Evolutionary conservation across 2,329 filamentous ascomycete species (phyloP).

Genomic region (Penicillium sclerotigenum): DNA sequence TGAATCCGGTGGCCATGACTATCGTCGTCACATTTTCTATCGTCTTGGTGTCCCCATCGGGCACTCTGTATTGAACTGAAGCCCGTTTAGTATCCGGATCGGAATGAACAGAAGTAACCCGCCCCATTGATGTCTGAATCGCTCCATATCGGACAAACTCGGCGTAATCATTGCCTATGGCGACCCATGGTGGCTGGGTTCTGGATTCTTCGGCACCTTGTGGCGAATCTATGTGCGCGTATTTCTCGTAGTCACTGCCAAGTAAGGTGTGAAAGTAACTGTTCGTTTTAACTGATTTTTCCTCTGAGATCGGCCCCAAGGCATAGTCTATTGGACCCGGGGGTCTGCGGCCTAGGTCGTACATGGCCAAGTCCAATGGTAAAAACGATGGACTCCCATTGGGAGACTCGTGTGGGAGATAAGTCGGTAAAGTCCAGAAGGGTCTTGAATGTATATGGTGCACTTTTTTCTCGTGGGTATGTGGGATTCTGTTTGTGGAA

Average conservation of each 20-base stretch:
- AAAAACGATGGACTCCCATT: slow-evolving; percentile 53
- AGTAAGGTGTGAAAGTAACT: slow-evolving; percentile 44
- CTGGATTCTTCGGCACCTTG: slow-evolving; percentile 41
- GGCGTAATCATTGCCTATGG: slow-evolving; percentile 68
- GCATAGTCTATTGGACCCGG: slow-evolving; percentile 57
- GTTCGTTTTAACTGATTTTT: slow-evolving; percentile 56
- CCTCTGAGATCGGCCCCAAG: slow-evolving; percentile 61
- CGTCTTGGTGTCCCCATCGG: slow-evolving; percentile 37
- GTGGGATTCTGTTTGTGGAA: slow-evolving; percentile 41
- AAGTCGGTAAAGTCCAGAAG: slow-evolving; percentile 66
- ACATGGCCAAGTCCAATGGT: slow-evolving; percentile 69
- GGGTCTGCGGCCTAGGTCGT: slow-evolving; percentile 64
- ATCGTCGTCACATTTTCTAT: slow-evolving; percentile 62
- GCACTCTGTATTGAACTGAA: slow-evolving; percentile 38
- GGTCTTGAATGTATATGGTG: slow-evolving; percentile 69
- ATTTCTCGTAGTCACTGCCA: slow-evolving; percentile 46
- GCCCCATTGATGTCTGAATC: slow-evolving; percentile 53
- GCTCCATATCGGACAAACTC: slow-evolving; percentile 68
- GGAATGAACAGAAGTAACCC: slow-evolving; percentile 19
- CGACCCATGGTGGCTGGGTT: slow-evolving; percentile 60
- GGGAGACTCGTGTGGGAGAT: slow-evolving; percentile 36
- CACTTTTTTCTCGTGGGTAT: slow-evolving; percentile 43
- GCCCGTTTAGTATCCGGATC: slow-evolving; percentile 1
- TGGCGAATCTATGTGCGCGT: slow-evolving; percentile 36
- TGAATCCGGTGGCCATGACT: slow-evolving; percentile 73